These are phyloP conservation scores for Calonectria pauciramosa DNA, from an alignment of 2,329 filamentous ascomycete species.

Conservation along the genomic window DNA sequence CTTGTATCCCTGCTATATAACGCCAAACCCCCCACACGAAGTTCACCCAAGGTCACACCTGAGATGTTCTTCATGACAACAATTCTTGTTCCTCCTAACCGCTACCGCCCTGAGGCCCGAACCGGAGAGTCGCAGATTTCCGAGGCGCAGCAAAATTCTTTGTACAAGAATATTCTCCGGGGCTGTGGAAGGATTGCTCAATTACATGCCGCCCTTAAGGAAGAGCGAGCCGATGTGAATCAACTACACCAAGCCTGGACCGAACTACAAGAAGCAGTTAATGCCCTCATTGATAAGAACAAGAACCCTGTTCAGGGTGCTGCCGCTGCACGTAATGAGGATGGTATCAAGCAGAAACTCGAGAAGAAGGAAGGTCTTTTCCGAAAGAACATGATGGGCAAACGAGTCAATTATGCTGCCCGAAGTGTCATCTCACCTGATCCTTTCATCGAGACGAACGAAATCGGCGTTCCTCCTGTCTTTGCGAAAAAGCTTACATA, in stretches of 20 bases:
- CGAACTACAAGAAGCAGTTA: conserved; percentile 88
- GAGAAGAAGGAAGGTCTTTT: conserved; percentile 99
- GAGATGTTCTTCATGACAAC: conserved; percentile 96
- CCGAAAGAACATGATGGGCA: conserved; percentile 99
- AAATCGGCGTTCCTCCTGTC: conserved; percentile 98
- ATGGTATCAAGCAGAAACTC: conserved; percentile 96
- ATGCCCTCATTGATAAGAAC: conserved; percentile 91
- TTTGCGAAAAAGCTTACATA: conserved; percentile 97
- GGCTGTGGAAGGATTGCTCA: conserved; percentile 80
- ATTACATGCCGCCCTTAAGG: conserved; percentile 70
- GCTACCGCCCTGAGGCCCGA: conserved; percentile 87
- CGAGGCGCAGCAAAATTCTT: conserved; percentile 88
- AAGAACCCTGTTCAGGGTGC: conserved; percentile 86
- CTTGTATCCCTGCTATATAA: conserved; percentile 88
- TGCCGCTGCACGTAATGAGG: conserved; percentile 83
- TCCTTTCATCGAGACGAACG: conserved; percentile 98
- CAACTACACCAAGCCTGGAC: conserved; percentile 88
- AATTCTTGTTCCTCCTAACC: conserved; percentile 91
- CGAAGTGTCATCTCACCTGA: conserved; percentile 98
- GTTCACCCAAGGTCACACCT: conserved; percentile 70
- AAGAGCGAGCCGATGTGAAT: conserved; percentile 66
- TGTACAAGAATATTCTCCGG: conserved; percentile 88
- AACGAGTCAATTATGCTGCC: conserved; percentile 98
- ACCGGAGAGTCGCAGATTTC: conserved; percentile 86
- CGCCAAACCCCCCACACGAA: conserved; percentile 74